A percentile compares a stretch with the other conserved stretches of the same genome.
Evolutionary conservation across 2,329 filamentous ascomycete species (phyloP).

Genomic region (Stachybotrys elegans): DNA sequence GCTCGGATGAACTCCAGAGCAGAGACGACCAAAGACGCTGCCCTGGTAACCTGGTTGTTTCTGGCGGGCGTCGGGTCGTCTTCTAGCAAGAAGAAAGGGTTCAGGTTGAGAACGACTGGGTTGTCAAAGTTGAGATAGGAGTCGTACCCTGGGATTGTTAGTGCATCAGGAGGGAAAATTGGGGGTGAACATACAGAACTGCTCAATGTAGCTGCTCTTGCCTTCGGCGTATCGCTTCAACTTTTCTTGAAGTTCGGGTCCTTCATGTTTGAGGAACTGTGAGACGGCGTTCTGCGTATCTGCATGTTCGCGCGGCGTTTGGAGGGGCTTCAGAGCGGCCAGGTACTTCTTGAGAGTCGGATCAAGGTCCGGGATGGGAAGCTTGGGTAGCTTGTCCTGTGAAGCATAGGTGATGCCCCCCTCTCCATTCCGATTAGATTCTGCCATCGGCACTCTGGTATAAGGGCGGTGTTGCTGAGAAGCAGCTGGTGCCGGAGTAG

Average conservation of each 20-base stretch:
- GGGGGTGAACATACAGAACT: constrained; percentile 85
- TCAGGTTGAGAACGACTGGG: constrained; percentile 92
- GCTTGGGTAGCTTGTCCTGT: constrained; percentile 83
- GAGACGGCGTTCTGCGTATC: constrained; percentile 76
- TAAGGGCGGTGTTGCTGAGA: constrained; percentile 20
- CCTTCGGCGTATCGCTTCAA: constrained; percentile 85
- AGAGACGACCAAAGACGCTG: constrained; percentile 86
- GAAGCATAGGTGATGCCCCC: constrained; percentile 82
- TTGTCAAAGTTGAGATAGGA: constrained; percentile 98
- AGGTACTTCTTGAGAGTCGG: constrained; percentile 75
- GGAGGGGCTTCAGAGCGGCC: constrained; percentile 72
- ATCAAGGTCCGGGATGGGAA: constrained; percentile 88
- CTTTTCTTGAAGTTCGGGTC: constrained; percentile 80
- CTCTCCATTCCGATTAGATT: constrained; percentile 47
- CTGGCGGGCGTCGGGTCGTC: constrained; percentile 95
- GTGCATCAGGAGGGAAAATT: not conserved
- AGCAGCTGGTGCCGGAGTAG: not conserved
- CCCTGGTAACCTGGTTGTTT: constrained; percentile 93
- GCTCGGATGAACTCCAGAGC: constrained; percentile 89
- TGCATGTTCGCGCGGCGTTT: constrained; percentile 72
- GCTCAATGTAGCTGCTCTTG: constrained; percentile 95
- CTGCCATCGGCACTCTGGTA: constrained; percentile 46
- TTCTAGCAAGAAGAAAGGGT: constrained; percentile 95
- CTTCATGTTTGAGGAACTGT: constrained; percentile 78
- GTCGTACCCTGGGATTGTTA: constrained; percentile 99